Percentiles rank a stretch among this genome's conserved stretches.
Evolutionary conservation across 768 basidiomycete species (phyloP).

Genomic region (Leccinellum luteum): DNA sequence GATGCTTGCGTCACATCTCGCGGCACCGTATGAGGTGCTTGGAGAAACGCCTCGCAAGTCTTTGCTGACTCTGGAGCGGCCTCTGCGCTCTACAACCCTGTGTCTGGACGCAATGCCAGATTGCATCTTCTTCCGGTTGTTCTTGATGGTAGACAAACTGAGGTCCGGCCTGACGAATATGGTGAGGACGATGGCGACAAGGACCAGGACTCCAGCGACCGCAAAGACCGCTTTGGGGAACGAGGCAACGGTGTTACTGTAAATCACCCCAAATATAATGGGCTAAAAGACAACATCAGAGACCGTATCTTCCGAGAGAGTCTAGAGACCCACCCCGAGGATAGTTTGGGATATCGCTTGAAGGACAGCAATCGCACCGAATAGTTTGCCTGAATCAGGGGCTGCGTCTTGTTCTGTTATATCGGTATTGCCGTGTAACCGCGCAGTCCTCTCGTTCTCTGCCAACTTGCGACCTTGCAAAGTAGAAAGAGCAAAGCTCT

Average conservation of each 20-base stretch:
- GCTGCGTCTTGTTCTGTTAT: constrained; percentile 31
- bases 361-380: constrained; percentile 69
- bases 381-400: constrained; percentile 50
- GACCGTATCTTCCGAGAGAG: constrained; percentile 7
- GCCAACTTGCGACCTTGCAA: constrained; percentile 34
- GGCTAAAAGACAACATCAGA: constrained; percentile 44
- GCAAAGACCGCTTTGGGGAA: constrained; percentile 71
- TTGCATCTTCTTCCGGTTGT: constrained; percentile 7
- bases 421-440: constrained; percentile 3
- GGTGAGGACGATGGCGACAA: constrained; percentile 47
- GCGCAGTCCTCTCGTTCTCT: constrained; percentile 37
- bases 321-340: constrained; percentile 36
- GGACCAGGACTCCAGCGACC: constrained; percentile 54
- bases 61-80: constrained; percentile 37
- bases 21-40: constrained; percentile 17
- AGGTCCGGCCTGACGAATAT: constrained; percentile 38
- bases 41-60: constrained; percentile 37
- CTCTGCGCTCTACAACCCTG: constrained; percentile 17
- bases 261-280: constrained; percentile 63
- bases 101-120: constrained; percentile 3
- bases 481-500: constrained; percentile 75
- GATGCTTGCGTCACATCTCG: constrained; percentile 6
- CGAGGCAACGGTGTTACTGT: constrained; percentile 57
- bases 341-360: constrained; percentile 66
- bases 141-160: constrained; percentile 19